Evolutionary conservation across 345 rosid genomes (phyloP).

Genomic region (Ceriops tagal): DNA sequence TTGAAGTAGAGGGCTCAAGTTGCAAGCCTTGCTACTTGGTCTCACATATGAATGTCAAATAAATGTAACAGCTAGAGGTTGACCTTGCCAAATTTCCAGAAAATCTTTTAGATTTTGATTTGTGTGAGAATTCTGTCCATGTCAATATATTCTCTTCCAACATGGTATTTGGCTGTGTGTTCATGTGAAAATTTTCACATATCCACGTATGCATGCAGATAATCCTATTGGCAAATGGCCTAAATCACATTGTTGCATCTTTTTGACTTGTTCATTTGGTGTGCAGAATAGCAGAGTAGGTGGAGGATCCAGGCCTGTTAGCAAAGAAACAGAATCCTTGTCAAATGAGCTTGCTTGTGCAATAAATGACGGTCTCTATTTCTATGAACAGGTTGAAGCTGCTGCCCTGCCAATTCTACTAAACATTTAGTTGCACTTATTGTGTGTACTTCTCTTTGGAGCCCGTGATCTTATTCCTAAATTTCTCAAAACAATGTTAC

Average conservation of each 20-base stretch:
- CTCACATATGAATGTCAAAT: too few species aligned
- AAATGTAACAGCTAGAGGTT: too few species aligned
- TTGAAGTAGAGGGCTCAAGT: too few species aligned
- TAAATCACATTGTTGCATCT: constrained; percentile 3
- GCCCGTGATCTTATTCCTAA: constrained; percentile 4
- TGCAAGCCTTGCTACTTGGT: too few species aligned
- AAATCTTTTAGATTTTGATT: too few species aligned
- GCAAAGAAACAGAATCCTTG: constrained; percentile 47
- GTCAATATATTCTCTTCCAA: too few species aligned
- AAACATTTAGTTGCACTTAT: constrained; percentile 2
- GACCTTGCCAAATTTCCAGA: too few species aligned
- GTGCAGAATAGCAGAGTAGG: constrained; percentile 65
- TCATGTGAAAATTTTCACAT: too few species aligned
- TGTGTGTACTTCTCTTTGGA: constrained; percentile 5
- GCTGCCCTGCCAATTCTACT: neutral
- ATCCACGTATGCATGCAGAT: too few species aligned
- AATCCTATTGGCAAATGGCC: neutral
- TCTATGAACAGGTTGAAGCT: constrained; percentile 75
- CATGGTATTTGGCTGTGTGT: too few species aligned
- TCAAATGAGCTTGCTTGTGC: constrained; percentile 78
- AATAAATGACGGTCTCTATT: constrained; percentile 90
- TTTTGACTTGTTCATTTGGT: constrained; percentile 22
- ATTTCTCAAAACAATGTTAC: constrained; percentile 9
- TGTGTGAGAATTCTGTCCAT: too few species aligned
- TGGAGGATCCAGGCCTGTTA: constrained; percentile 43